A percentile compares a stretch with the other conserved stretches of the same genome.
Conservation (phyloP, 2,329 filamentous ascomycete genomes). For the Sclerotinia glacialis region DNA sequence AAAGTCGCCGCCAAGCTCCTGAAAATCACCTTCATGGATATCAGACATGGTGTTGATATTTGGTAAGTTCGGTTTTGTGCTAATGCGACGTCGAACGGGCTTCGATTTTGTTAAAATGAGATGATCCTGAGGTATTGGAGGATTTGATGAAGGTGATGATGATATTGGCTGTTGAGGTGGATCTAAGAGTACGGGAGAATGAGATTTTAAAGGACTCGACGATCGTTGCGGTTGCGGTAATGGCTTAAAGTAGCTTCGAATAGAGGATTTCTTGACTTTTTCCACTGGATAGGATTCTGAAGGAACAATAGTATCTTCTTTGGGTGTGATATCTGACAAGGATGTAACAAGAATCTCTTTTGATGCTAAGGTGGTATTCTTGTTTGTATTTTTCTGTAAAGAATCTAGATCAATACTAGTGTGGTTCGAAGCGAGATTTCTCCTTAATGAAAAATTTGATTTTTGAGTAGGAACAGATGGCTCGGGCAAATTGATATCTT, state of each 20-base stretch:
- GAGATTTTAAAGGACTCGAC: slow-evolving; percentile 25
- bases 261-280: slow-evolving; percentile 28
- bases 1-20: slow-evolving; percentile 11
- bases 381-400: neutral
- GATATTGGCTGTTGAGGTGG: neutral
- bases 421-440: slow-evolving; percentile 13
- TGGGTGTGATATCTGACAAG: neutral
- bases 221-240: slow-evolving; percentile 22
- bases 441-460: neutral
- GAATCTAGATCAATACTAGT: slow-evolving; percentile 1
- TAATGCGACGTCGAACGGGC: slow-evolving; percentile 26
- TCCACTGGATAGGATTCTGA: slow-evolving; percentile 15
- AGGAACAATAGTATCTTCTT: neutral
- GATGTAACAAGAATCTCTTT: neutral
- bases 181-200: slow-evolving; percentile 15
- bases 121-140: slow-evolving; percentile 9
- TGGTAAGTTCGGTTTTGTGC: slow-evolving; percentile 24
- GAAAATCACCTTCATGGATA: neutral
- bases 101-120: slow-evolving; percentile 23
- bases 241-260: slow-evolving; percentile 36
- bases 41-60: slow-evolving; percentile 16
- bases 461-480: neutral
- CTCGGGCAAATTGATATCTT: too few species aligned
- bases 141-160: slow-evolving; percentile 11
- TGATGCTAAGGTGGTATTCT: neutral